These are phyloP conservation scores for Anethum foeniculum DNA, from an alignment of 140 eudicot species.

Conservation along the genomic window DNA sequence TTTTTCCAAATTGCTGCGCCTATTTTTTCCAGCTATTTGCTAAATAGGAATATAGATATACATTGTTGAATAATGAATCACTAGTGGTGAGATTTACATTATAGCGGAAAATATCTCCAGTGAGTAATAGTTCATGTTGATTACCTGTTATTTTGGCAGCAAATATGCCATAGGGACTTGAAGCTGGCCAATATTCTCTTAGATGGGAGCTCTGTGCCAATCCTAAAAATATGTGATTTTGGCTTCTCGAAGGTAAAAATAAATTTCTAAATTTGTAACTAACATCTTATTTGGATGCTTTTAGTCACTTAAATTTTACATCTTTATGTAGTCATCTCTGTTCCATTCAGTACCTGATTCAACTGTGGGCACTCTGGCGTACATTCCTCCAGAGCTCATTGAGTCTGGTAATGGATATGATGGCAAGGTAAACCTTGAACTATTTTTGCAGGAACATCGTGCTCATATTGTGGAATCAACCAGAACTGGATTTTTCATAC, in stretches of 20 bases:
- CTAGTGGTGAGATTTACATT: background rate
- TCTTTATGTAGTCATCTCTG: conserved; percentile 58
- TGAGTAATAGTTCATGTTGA: background rate
- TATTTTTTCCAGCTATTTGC: background rate
- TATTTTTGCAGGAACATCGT: background rate
- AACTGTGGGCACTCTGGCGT: conserved; percentile 90
- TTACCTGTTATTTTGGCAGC: conserved; percentile 30
- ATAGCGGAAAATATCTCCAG: background rate
- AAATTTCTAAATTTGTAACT: background rate
- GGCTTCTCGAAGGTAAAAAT: conserved; percentile 84
- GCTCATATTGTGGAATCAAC: background rate
- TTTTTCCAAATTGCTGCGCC: background rate
- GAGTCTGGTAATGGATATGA: conserved; percentile 63
- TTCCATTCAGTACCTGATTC: conserved; percentile 93
- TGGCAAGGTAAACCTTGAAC: conserved; percentile 59
- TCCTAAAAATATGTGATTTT: conserved; percentile 84
- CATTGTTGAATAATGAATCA: background rate
- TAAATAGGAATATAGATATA: background rate
- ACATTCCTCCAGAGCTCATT: conserved; percentile 93
- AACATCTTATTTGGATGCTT: background rate
- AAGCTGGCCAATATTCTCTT: conserved; percentile 84
- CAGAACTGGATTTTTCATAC: background rate
- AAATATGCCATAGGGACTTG: conserved; percentile 86
- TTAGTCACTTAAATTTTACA: background rate
- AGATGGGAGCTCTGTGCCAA: conserved; percentile 97